Evolutionary conservation across 176 grass and related monocot species (phyloP).

Genomic region (Rhynchospora pubera): DNA sequence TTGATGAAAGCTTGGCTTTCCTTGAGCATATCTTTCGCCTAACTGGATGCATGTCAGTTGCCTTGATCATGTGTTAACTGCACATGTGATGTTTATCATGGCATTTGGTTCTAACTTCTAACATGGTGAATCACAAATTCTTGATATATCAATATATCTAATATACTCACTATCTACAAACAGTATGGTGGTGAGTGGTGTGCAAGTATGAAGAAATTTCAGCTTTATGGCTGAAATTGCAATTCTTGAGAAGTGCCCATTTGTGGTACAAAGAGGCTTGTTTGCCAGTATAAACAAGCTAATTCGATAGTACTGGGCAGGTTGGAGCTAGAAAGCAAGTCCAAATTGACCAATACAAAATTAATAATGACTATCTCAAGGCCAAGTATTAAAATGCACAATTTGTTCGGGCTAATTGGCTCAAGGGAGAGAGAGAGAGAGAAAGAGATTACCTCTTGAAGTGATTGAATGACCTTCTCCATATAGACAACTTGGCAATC

Average conservation of each 20-base stretch:
- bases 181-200: not conserved
- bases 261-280: not conserved
- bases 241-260: not conserved
- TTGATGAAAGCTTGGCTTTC: not conserved
- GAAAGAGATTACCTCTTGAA: conserved; percentile 51
- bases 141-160: not conserved
- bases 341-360: not conserved
- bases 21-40: too few relatives aligned
- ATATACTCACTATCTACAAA: not conserved
- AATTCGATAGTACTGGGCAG: not conserved
- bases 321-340: not conserved
- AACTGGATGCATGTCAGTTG: too few relatives aligned
- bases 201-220: not conserved
- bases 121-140: not conserved
- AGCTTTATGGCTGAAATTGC: not conserved
- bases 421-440: not conserved
- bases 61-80: not conserved
- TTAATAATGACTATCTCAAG: not conserved
- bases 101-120: not conserved
- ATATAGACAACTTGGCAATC: conserved; percentile 85
- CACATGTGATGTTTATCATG: not conserved
- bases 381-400: not conserved
- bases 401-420: not conserved
- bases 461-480: conserved; percentile 82
- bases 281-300: not conserved